Percentiles rank a stretch among this genome's conserved stretches.
Conservation (phyloP, 495 filamentous ascomycete genomes). For the Tetracladium marchalianum region DNA sequence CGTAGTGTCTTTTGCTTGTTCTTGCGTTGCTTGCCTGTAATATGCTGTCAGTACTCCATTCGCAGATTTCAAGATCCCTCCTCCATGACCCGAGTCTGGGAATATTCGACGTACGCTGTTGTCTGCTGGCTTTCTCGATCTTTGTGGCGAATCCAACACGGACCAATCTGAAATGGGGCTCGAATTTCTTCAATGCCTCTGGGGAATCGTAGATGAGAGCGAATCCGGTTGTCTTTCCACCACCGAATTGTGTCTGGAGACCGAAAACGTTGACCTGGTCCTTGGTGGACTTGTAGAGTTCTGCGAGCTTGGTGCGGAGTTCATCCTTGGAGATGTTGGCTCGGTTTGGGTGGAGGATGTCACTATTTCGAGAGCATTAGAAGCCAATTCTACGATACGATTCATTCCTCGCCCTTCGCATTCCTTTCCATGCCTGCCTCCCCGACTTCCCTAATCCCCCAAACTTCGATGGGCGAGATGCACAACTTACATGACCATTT, state of each 20-base stretch:
- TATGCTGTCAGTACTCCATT: constrained; percentile 1
- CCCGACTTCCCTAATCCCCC: background rate
- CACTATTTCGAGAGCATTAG: constrained; percentile 43
- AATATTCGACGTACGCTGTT: constrained; percentile 78
- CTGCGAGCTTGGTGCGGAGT: constrained; percentile 86
- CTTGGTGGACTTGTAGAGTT: constrained; percentile 95
- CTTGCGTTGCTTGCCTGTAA: constrained; percentile 98
- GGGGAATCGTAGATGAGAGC: constrained; percentile 95
- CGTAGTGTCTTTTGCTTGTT: constrained; percentile 98
- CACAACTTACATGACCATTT: constrained; percentile 99
- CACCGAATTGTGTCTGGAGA: constrained; percentile 97
- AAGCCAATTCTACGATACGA: constrained; percentile 1
- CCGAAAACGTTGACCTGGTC: constrained; percentile 95
- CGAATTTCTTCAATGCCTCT: constrained; percentile 99
- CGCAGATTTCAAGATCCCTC: constrained; percentile 2
- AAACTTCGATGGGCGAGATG: constrained; percentile 1
- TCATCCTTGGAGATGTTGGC: constrained; percentile 98
- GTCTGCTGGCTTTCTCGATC: constrained; percentile 91
- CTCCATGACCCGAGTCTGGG: background rate
- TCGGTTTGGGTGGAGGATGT: constrained; percentile 98
- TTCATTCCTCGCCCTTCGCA: constrained; percentile 7
- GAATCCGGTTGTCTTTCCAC: constrained; percentile 98
- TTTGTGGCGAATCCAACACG: constrained; percentile 82
- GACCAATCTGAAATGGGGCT: constrained; percentile 94
- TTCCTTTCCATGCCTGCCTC: background rate